Conservation (phyloP, 2,329 filamentous ascomycete species). For the Phymatotrichopsis omnivora region DNA sequence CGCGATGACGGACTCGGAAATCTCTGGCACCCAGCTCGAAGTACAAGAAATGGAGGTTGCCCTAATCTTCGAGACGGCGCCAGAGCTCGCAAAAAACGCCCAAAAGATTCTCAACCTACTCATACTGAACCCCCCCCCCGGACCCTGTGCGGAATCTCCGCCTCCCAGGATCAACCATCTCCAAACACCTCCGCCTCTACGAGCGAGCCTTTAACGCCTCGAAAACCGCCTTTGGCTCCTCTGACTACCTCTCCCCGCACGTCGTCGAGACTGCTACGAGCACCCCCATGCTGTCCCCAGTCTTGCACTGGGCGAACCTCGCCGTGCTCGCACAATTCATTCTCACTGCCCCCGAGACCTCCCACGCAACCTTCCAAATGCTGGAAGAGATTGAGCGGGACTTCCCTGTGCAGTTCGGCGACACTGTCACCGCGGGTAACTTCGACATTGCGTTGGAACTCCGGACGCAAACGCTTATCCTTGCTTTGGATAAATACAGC, state of each 20-base stretch:
- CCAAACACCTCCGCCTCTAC: constrained; percentile 14
- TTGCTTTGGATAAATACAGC: constrained; percentile 35
- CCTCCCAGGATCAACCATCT: constrained; percentile 9
- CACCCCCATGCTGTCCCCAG: constrained; percentile 33
- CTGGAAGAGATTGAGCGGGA: constrained; percentile 33
- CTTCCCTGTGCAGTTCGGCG: constrained; percentile 35
- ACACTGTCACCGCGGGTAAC: constrained; percentile 39
- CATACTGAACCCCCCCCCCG: constrained; percentile 30
- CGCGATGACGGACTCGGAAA: constrained; percentile 34
- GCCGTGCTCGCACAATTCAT: constrained; percentile 36
- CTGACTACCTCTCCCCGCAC: constrained; percentile 35
- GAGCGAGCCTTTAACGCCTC: constrained; percentile 18
- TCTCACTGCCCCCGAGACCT: constrained; percentile 31
- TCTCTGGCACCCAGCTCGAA: constrained; percentile 32
- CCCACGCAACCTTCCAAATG: constrained; percentile 19
- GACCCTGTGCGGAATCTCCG: constrained; percentile 21
- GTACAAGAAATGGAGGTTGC: constrained; percentile 33
- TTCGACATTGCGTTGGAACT: constrained; percentile 45
- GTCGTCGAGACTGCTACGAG: constrained; percentile 30
- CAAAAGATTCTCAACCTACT: constrained; percentile 36
- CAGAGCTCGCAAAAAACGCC: constrained; percentile 35
- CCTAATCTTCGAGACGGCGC: constrained; percentile 36
- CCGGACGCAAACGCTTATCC: constrained; percentile 46
- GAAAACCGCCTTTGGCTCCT: constrained; percentile 15
- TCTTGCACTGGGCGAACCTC: constrained; percentile 40